Evolutionary conservation across 768 basidiomycete genomes (phyloP).

Genomic region (Phaffia australis): DNA sequence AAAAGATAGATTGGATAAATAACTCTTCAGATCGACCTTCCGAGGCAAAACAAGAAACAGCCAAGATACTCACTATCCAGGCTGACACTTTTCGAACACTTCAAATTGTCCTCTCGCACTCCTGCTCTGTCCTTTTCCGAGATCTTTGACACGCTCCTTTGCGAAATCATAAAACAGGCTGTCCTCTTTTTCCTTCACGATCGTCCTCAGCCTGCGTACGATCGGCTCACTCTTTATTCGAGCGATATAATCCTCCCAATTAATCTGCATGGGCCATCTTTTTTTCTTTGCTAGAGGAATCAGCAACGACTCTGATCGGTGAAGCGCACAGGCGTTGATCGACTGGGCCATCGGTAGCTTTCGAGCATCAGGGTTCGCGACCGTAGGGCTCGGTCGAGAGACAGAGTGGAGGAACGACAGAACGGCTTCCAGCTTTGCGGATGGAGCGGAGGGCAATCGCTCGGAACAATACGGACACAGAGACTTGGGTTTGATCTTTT

Average conservation of each 20-base stretch:
- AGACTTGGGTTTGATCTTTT: too few relatives aligned
- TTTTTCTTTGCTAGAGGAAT: slow-evolving; percentile 2
- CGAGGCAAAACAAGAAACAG: background rate
- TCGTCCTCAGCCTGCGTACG: background rate
- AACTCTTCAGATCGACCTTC: too few relatives aligned
- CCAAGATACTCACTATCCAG: slow-evolving; percentile 20
- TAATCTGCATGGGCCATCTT: slow-evolving; percentile 8
- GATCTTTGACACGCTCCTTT: slow-evolving; percentile 8
- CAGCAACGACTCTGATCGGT: slow-evolving; percentile 11
- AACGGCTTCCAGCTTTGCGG: slow-evolving; percentile 4
- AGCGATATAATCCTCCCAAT: slow-evolving; percentile 3
- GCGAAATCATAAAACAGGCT: slow-evolving; percentile 15
- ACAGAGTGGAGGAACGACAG: slow-evolving; percentile 2
- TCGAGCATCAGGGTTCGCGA: slow-evolving; percentile 15
- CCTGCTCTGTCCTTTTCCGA: slow-evolving; percentile 3
- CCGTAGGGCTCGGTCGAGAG: slow-evolving; percentile 10
- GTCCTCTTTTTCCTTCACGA: slow-evolving; percentile 5
- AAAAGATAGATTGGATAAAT: background rate
- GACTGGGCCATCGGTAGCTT: slow-evolving; percentile 15
- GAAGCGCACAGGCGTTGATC: slow-evolving; percentile 16
- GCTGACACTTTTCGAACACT: slow-evolving; percentile 15
- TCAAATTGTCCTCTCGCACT: slow-evolving; percentile 18
- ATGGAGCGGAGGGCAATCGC: slow-evolving; percentile 3
- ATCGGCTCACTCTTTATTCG: slow-evolving; percentile 4
- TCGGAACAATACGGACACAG: slow-evolving; percentile 25